These are phyloP conservation scores for Cyclocybe aegerita DNA, from an alignment of 768 basidiomycete genomes.

Conservation along the genomic window DNA sequence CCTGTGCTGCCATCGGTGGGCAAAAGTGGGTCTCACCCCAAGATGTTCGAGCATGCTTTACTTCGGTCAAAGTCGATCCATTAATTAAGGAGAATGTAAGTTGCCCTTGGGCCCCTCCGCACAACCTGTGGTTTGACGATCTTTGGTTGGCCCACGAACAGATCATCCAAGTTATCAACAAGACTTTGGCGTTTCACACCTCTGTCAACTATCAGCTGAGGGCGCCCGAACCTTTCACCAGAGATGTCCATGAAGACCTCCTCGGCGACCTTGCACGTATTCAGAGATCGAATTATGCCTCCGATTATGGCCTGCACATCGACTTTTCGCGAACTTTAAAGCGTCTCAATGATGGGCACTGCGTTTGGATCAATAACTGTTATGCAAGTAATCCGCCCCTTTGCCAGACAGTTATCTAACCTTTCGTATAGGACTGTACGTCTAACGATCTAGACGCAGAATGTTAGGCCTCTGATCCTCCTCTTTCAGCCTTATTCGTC, in stretches of 20 bases:
- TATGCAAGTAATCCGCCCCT: conserved; percentile 27
- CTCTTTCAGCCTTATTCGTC: conserved; percentile 35
- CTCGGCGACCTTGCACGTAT: conserved; percentile 51
- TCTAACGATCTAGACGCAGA: not conserved
- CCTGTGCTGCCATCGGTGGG: conserved; percentile 54
- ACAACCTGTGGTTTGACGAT: not conserved
- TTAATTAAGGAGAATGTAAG: conserved; percentile 53
- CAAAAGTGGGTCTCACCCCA: conserved; percentile 56
- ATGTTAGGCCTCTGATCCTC: not conserved
- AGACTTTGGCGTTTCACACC: conserved; percentile 61
- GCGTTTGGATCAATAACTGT: conserved; percentile 53
- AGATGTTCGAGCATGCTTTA: conserved; percentile 52
- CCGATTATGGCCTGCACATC: conserved; percentile 57
- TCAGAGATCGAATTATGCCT: conserved; percentile 38
- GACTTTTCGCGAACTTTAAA: conserved; percentile 57
- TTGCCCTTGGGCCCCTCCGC: not conserved
- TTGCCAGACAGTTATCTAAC: not conserved
- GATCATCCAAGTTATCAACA: conserved; percentile 61
- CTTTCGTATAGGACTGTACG: conserved; percentile 37
- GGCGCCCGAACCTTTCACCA: conserved; percentile 51
- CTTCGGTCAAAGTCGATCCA: conserved; percentile 47
- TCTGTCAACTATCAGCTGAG: conserved; percentile 59
- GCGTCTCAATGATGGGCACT: conserved; percentile 59
- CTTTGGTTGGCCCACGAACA: conserved; percentile 17
- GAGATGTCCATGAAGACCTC: conserved; percentile 58